Evolutionary conservation across 768 basidiomycete species (phyloP).

Genomic region (Butyriboletus loyo): DNA sequence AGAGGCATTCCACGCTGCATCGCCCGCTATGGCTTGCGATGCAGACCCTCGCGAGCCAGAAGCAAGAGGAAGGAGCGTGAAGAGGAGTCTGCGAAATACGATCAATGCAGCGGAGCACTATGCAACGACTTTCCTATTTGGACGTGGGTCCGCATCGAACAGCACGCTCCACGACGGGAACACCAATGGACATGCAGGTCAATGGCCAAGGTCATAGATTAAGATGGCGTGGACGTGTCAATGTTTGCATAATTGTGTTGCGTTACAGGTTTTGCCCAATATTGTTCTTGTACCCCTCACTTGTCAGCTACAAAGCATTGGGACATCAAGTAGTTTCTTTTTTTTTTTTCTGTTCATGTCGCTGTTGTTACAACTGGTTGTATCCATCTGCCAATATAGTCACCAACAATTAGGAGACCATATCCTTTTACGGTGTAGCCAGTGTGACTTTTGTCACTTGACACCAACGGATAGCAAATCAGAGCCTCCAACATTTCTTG

Average conservation of each 20-base stretch:
- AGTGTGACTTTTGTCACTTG: background rate
- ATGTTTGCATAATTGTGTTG: slow-evolving; percentile 11
- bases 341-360: slow-evolving; percentile 10
- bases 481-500: background rate
- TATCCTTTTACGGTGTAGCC: slow-evolving; percentile 15
- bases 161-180: slow-evolving; percentile 21
- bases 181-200: slow-evolving; percentile 20
- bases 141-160: slow-evolving; percentile 40
- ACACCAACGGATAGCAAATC: background rate
- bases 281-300: slow-evolving; percentile 4
- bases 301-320: slow-evolving; percentile 4
- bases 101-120: slow-evolving; percentile 70
- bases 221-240: background rate
- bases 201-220: slow-evolving; percentile 28
- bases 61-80: slow-evolving; percentile 57
- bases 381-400: slow-evolving; percentile 24
- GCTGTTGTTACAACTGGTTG: slow-evolving; percentile 26
- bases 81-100: slow-evolving; percentile 63
- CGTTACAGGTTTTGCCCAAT: background rate
- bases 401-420: background rate
- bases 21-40: slow-evolving; percentile 30
- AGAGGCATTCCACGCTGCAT: slow-evolving; percentile 43
- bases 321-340: slow-evolving; percentile 7
- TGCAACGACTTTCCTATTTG: slow-evolving; percentile 59
- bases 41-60: slow-evolving; percentile 36